phyloP scores from a whole-genome alignment of 1,139 yeast genomes.

The Debaryomyces coudertii region DNA sequence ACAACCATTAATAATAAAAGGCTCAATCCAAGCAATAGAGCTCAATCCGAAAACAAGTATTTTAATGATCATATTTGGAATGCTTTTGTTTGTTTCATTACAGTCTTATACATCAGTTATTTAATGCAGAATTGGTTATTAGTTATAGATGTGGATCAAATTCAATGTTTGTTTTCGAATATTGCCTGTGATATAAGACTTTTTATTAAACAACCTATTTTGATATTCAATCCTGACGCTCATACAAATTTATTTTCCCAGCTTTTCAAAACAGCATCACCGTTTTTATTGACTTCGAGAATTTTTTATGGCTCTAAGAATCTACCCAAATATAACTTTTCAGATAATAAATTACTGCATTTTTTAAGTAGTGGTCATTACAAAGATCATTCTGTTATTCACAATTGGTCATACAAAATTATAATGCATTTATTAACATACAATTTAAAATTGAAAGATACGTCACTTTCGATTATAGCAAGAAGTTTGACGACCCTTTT shows the following conservation, averaged over 20 bases:
- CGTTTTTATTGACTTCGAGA: conserved; percentile 9
- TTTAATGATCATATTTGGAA: conserved; percentile 28
- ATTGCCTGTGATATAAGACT: not conserved
- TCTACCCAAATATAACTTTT: not conserved
- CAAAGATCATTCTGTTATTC: not conserved
- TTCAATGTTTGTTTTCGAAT: not conserved
- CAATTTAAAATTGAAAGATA: conserved; percentile 1
- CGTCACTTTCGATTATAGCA: not conserved
- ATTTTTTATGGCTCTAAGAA: not conserved
- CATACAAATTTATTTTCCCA: conserved; percentile 5
- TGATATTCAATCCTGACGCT: not conserved
- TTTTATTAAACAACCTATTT: not conserved
- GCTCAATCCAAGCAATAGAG: conserved; percentile 13
- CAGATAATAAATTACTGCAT: not conserved
- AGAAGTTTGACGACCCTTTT: conserved; percentile 10
- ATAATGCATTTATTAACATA: conserved; percentile 1
- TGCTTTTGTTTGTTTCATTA: conserved; percentile 32
- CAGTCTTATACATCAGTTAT: conserved; percentile 35
- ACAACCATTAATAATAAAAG: conserved; percentile 16
- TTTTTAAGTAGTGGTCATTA: not conserved
- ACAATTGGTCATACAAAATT: not conserved
- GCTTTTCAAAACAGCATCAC: conserved; percentile 2
- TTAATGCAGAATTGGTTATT: conserved; percentile 16
- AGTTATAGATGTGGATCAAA: conserved; percentile 1
- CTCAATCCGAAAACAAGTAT: conserved; percentile 23